phyloP scores from a whole-genome alignment of 768 basidiomycete genomes.

The Exsudoporus frostii region DNA sequence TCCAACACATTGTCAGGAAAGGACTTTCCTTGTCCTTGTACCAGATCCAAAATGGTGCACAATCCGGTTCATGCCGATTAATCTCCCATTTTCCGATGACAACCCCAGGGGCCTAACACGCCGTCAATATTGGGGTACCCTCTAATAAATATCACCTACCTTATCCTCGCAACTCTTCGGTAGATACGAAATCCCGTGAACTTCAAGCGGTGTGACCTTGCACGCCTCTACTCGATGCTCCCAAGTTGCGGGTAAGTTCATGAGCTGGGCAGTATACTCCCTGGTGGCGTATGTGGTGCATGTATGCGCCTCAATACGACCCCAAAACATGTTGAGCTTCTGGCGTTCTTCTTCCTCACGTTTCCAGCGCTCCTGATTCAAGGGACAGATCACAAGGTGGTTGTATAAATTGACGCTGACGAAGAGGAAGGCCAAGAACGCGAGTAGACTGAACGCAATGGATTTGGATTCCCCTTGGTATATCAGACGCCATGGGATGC shows the following conservation, averaged over 20 bases:
- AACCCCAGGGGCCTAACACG: constrained; percentile 13
- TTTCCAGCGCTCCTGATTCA: constrained; percentile 15
- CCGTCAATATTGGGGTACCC: not conserved
- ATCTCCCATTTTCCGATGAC: constrained; percentile 21
- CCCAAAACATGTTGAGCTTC: constrained; percentile 27
- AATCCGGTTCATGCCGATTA: constrained; percentile 25
- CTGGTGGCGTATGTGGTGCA: constrained; percentile 28
- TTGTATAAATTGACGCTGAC: not conserved
- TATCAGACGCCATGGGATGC: not conserved
- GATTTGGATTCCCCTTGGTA: not conserved
- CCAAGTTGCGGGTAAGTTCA: constrained; percentile 25
- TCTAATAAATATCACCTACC: constrained; percentile 1
- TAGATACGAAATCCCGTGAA: constrained; percentile 20
- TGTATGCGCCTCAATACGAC: constrained; percentile 6
- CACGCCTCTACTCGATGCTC: constrained; percentile 25
- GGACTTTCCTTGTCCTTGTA: constrained; percentile 25
- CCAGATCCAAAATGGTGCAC: constrained; percentile 23
- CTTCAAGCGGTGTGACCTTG: constrained; percentile 20
- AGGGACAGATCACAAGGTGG: constrained; percentile 10
- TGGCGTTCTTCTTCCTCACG: constrained; percentile 27
- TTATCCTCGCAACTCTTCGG: constrained; percentile 22
- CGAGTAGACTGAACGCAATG: not conserved
- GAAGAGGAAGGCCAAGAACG: too few relatives aligned
- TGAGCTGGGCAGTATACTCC: constrained; percentile 29
- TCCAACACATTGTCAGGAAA: not conserved